Base-by-base conservation (phyloP, 495 filamentous ascomycete species). In the Evernia prunastri region DNA sequence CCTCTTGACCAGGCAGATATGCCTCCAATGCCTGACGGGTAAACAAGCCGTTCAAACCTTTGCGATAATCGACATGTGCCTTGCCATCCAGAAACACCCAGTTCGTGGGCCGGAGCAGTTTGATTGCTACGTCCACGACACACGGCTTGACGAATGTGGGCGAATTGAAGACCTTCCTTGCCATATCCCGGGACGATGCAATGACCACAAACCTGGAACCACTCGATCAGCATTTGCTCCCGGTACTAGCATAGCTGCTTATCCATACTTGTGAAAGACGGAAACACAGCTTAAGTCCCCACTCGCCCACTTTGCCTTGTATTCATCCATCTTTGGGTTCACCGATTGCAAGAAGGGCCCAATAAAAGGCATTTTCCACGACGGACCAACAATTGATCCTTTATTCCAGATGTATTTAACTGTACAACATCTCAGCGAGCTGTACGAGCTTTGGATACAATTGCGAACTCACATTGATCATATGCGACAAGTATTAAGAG, bases 61-160 rank as follows among this genome's bases (percentile, higher is more conserved):
- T 97, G 73, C 94, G 91, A 78, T 91, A 98, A 65, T 98, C 94
- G 63, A 96, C 90, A 71, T 98, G 94, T 54, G 86, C 87, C 75
- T 91, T 93, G 66, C 94, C 94, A 73, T 97, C 94, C 70, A 98
- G 79, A 80, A 98, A 98, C 11, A 98, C 94, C 92, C 92, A 98
- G 79, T 97, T 97, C 67, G 82, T 86, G 63, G 87, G 84, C 43
- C 94, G 90, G 64, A 98, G 87, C 56, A 98, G 87, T 79, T 97
- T 97, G 79, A 92, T 87, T 49, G 94, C 95, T 54, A 87, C 86
- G 78, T 97, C 95, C 64, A 98, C 94, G 57, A 98, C 92, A 75
- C 94, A 97, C 37, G 94, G 94, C 79, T 96, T 96, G 68, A 96
- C 94, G 70, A 87, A 97, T 54, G 75, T 69, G 23, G 94, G 94